phyloP scores from a whole-genome alignment of 345 rosid species.

The Eucalyptus erythrocorys region DNA sequence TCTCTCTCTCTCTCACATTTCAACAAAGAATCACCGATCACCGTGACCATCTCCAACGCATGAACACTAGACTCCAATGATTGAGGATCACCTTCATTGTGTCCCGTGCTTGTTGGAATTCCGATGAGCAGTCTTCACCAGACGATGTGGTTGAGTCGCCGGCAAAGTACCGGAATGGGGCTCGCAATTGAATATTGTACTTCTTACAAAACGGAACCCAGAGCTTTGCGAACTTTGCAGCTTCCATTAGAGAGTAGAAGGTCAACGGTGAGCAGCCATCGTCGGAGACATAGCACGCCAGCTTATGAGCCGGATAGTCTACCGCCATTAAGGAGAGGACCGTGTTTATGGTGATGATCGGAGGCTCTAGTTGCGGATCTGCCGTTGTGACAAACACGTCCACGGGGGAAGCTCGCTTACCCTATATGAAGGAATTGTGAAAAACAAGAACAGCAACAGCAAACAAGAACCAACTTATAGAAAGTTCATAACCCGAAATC shows the following conservation, averaged over 20 bases:
- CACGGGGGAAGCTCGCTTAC: conserved; percentile 35
- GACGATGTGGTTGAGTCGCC: not conserved
- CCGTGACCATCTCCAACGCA: not conserved
- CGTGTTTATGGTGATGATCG: conserved; percentile 32
- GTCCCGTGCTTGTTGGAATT: conserved; percentile 38
- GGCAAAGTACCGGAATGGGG: conserved; percentile 60
- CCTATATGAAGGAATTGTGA: not conserved
- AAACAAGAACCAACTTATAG: not conserved
- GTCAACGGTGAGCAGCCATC: conserved; percentile 51
- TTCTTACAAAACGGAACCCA: conserved; percentile 58
- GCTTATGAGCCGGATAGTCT: conserved; percentile 43
- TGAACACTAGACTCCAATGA: not conserved
- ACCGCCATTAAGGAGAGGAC: conserved; percentile 45
- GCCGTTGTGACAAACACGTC: conserved; percentile 52
- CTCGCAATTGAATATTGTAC: conserved; percentile 36
- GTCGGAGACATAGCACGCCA: conserved; percentile 49
- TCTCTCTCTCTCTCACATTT: not conserved
- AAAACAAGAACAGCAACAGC: not conserved
- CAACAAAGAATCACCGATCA: no score
- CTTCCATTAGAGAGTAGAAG: conserved; percentile 48
- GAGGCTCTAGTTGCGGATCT: conserved; percentile 34
- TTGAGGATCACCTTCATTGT: conserved; percentile 30
- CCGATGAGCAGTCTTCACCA: not conserved
- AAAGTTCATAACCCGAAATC: not conserved
- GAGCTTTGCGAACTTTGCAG: conserved; percentile 45